Conservation (phyloP, 257 asterid genomes). For the Leonotis leonurus region DNA sequence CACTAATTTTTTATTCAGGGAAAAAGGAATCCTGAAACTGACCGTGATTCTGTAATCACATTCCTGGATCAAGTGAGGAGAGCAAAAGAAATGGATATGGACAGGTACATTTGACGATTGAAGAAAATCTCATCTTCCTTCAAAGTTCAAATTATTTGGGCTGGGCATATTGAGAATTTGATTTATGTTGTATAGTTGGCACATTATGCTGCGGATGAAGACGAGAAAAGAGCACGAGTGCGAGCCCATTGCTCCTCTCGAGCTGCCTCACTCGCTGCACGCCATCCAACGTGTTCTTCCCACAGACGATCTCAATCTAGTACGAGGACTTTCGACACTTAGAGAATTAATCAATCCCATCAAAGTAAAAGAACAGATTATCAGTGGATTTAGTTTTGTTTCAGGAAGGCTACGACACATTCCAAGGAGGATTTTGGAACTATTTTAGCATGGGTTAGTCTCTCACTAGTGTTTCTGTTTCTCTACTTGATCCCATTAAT, state of each 20-base stretch:
- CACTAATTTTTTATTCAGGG: constrained; percentile 44
- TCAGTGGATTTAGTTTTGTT: constrained; percentile 13
- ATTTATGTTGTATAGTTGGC: constrained; percentile 62
- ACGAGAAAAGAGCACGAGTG: constrained; percentile 48
- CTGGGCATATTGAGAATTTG: no score
- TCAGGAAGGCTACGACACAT: constrained; percentile 44
- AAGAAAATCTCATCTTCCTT: neutral
- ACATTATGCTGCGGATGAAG: constrained; percentile 80
- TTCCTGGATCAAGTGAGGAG: constrained; percentile 66
- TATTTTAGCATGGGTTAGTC: constrained; percentile 44
- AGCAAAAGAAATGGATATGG: constrained; percentile 83
- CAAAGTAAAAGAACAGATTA: no score
- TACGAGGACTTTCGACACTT: constrained; percentile 10
- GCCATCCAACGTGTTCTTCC: constrained; percentile 64
- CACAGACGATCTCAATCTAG: constrained; percentile 58
- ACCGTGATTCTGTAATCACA: constrained; percentile 51
- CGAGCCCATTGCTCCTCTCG: constrained; percentile 81
- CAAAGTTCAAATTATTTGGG: no score
- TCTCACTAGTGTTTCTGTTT: neutral
- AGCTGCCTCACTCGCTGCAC: constrained; percentile 83
- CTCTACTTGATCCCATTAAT: neutral
- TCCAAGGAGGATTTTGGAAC: constrained; percentile 50
- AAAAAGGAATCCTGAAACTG: constrained; percentile 86
- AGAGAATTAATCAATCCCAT: no score
- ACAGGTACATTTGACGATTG: constrained; percentile 42